Conservation (phyloP, 2,329 filamentous ascomycete genomes). For the Nothophoma quercina region DNA sequence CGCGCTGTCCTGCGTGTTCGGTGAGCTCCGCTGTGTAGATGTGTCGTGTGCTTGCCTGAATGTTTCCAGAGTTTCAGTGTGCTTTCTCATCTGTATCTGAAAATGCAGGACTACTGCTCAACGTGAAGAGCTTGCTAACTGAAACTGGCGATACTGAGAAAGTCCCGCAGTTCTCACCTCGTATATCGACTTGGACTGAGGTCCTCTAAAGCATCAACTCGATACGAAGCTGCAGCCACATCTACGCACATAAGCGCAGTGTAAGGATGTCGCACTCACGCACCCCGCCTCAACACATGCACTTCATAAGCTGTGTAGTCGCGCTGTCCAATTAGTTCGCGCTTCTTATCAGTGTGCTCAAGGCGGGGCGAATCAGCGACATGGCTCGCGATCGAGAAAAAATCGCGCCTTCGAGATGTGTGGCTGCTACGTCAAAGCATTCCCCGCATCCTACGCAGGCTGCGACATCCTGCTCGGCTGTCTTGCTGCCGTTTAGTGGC, state of each 20-base stretch:
- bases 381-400: too few species aligned
- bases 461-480: constrained; percentile 10
- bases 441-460: constrained; percentile 11
- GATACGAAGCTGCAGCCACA: constrained; percentile 15
- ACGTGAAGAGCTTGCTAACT: too few species aligned
- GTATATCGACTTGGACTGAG: background rate
- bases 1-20: background rate
- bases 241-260: background rate
- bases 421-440: constrained; percentile 8
- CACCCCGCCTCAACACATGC: constrained; percentile 23
- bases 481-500: constrained; percentile 14
- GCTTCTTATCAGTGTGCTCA: constrained; percentile 17
- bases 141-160: too few species aligned
- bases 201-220: constrained; percentile 4
- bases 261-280: constrained; percentile 16
- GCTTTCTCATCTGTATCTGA: too few species aligned
- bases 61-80: too few species aligned
- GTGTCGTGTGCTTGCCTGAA: constrained; percentile 1
- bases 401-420: background rate
- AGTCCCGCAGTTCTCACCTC: background rate
- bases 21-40: background rate
- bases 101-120: too few species aligned
- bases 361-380: constrained; percentile 8
- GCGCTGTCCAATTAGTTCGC: constrained; percentile 1
- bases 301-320: constrained; percentile 6